phyloP scores from a whole-genome alignment of 2,329 filamentous ascomycete species.

The Aspergillus fumigatus region DNA sequence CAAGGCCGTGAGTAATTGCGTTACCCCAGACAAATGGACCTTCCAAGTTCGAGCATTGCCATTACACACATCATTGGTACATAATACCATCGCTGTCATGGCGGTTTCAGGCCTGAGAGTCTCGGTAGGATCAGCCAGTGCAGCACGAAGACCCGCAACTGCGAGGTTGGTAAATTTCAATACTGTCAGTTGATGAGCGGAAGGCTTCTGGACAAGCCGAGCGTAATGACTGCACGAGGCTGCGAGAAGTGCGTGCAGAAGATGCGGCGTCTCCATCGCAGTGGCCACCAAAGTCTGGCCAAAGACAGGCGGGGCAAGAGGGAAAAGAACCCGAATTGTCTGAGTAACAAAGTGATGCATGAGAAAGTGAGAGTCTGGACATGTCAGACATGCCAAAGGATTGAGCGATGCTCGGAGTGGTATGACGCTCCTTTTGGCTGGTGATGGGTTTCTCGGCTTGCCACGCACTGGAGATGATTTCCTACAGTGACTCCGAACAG shows the following conservation, averaged over 20 bases:
- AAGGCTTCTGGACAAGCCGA: conserved; percentile 18
- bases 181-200: conserved; percentile 10
- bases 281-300: conserved; percentile 20
- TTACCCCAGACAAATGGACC: conserved; percentile 23
- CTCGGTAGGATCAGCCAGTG: conserved; percentile 11
- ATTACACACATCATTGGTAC: conserved; percentile 33
- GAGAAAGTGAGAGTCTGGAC: conserved; percentile 20
- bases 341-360: conserved; percentile 24
- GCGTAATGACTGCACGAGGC: conserved; percentile 26
- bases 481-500: neutral
- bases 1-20: conserved; percentile 18
- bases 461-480: neutral
- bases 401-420: conserved; percentile 13
- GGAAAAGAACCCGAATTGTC: conserved; percentile 24
- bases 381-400: conserved; percentile 15
- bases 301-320: conserved; percentile 21
- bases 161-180: conserved; percentile 26
- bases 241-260: conserved; percentile 26
- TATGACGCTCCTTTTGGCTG: neutral
- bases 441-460: neutral
- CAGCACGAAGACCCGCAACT: conserved; percentile 19
- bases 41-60: conserved; percentile 25
- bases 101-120: conserved; percentile 19
- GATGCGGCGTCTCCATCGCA: conserved; percentile 22
- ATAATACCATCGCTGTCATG: conserved; percentile 27